Percentiles rank a stretch among this genome's conserved stretches.
Evolutionary conservation across 192 early-diverging fungal species (phyloP).

Genomic region (Podila minutissima): DNA sequence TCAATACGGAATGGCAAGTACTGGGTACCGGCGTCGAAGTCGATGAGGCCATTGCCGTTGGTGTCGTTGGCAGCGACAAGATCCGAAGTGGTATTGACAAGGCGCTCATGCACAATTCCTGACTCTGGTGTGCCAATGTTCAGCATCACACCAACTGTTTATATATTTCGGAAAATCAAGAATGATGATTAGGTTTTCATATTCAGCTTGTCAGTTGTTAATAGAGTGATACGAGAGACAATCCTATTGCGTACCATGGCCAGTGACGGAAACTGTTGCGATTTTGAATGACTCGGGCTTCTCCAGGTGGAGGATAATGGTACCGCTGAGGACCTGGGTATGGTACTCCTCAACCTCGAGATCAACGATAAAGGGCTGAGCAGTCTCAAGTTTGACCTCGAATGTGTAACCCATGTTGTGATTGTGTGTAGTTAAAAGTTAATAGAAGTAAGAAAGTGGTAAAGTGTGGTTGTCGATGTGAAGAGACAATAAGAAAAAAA

Average conservation of each 20-base stretch:
- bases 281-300: slow-evolving; percentile 31
- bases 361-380: slow-evolving; percentile 28
- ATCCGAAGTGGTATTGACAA: slow-evolving; percentile 11
- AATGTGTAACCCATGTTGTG: slow-evolving; percentile 33
- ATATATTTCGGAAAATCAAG: neutral
- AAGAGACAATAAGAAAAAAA: neutral
- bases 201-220: no score
- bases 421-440: neutral
- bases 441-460: neutral
- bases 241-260: slow-evolving; percentile 17
- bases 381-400: slow-evolving; percentile 32
- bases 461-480: neutral
- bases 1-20: slow-evolving; percentile 39
- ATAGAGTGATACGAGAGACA: neutral
- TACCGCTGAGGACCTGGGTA: slow-evolving; percentile 18
- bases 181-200: no score
- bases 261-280: slow-evolving; percentile 19
- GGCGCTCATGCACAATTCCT: slow-evolving; percentile 24
- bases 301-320: slow-evolving; percentile 20
- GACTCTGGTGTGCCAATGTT: slow-evolving; percentile 18
- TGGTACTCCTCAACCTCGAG: slow-evolving; percentile 3
- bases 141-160: slow-evolving; percentile 29
- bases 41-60: slow-evolving; percentile 24
- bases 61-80: slow-evolving; percentile 45
- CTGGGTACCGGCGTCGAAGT: slow-evolving; percentile 19